These are phyloP conservation scores for Phytopythium litorale DNA, from an alignment of 352 stramenopile genomes.

Conservation along the genomic window DNA sequence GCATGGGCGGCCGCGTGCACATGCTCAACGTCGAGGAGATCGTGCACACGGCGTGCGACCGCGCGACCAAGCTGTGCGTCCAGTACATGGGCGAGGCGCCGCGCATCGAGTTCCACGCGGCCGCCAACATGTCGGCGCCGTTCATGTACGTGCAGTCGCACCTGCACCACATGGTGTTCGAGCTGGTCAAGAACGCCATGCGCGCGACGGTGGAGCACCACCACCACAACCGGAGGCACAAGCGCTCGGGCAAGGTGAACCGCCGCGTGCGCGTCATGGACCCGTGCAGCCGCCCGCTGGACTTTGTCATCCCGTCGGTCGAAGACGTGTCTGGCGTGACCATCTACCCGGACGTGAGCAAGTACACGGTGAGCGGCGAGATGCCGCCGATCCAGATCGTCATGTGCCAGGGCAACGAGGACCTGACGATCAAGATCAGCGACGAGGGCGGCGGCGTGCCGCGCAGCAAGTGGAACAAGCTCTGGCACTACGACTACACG, in stretches of 20 bases:
- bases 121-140: constrained; percentile 42
- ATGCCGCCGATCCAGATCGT: constrained; percentile 96
- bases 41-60: constrained; percentile 49
- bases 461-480: constrained; percentile 94
- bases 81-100: constrained; percentile 55
- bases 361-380: constrained; percentile 49
- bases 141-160: constrained; percentile 84
- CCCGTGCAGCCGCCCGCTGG: constrained; percentile 49
- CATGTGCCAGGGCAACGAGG: constrained; percentile 95
- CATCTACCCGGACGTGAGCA: constrained; percentile 74
- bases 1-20: constrained; percentile 62
- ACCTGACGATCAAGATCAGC: constrained; percentile 97
- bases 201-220: constrained; percentile 95
- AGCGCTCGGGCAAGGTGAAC: constrained; percentile 35
- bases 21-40: constrained; percentile 69
- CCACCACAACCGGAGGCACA: constrained; percentile 54
- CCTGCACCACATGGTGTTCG: constrained; percentile 92
- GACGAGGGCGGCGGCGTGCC: constrained; percentile 98
- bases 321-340: constrained; percentile 64
- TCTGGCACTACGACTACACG: constrained; percentile 99
- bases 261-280: constrained; percentile 69
- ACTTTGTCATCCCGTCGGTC: constrained; percentile 73
- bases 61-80: constrained; percentile 47
- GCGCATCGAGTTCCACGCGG: constrained; percentile 50
- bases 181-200: constrained; percentile 99